Conservation (phyloP, 2,329 filamentous ascomycete species). For the Stemphylium lycopersici region DNA sequence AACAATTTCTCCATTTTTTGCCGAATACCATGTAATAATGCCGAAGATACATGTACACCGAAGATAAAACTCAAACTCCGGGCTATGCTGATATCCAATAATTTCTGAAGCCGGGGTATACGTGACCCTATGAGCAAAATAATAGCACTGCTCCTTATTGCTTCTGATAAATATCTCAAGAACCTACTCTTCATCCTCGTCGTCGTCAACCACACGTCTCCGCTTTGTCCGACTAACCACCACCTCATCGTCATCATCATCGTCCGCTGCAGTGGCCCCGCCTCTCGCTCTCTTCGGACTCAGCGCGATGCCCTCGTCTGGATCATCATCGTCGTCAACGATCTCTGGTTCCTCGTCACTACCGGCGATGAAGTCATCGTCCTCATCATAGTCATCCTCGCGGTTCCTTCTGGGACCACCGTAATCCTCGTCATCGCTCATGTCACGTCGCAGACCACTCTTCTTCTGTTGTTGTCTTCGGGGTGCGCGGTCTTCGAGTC, state of each 20-base stretch:
- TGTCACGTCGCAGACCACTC: slow-evolving; percentile 52
- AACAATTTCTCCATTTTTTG: neutral
- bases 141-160: neutral
- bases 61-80: slow-evolving; percentile 20
- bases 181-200: slow-evolving; percentile 54
- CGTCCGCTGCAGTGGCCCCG: slow-evolving; percentile 30
- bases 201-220: slow-evolving; percentile 55
- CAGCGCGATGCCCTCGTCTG: slow-evolving; percentile 54
- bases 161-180: neutral
- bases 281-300: slow-evolving; percentile 50
- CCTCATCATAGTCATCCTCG: slow-evolving; percentile 78
- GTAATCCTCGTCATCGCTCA: slow-evolving; percentile 79
- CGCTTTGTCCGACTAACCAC: slow-evolving; percentile 45
- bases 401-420: slow-evolving; percentile 66
- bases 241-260: slow-evolving; percentile 48
- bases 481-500: slow-evolving; percentile 61
- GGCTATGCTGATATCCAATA: slow-evolving; percentile 31
- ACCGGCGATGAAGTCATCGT: slow-evolving; percentile 77
- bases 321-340: slow-evolving; percentile 63
- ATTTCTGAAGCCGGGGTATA: neutral
- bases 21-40: neutral
- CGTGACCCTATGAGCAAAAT: neutral
- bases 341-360: slow-evolving; percentile 74
- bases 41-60: slow-evolving; percentile 11
- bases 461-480: slow-evolving; percentile 43